Evolutionary conservation across 805 yeast species (phyloP).

Genomic region (Starmerella vaccinii): DNA sequence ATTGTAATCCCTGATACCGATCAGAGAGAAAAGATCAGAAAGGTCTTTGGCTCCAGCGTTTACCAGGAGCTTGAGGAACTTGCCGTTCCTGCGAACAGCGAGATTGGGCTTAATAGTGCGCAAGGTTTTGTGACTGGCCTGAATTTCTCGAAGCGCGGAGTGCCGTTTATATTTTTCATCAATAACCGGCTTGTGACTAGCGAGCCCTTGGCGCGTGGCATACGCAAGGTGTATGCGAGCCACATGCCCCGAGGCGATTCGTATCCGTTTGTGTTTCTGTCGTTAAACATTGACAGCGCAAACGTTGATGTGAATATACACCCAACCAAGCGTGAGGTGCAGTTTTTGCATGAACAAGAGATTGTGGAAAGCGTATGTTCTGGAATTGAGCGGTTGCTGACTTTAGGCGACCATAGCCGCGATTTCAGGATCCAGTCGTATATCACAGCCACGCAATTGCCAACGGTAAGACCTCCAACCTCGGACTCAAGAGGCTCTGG

Average conservation of each 20-base stretch:
- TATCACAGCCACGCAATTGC: slow-evolving; percentile 6
- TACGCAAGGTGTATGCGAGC: slow-evolving; percentile 49
- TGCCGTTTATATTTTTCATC: slow-evolving; percentile 69
- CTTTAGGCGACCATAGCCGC: slow-evolving; percentile 55
- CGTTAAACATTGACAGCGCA: slow-evolving; percentile 54
- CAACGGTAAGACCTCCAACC: slow-evolving; percentile 27
- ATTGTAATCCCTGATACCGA: slow-evolving; percentile 44
- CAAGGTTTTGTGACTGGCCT: slow-evolving; percentile 60
- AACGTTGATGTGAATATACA: slow-evolving; percentile 89
- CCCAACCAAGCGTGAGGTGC: slow-evolving; percentile 88
- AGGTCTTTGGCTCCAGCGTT: slow-evolving; percentile 58
- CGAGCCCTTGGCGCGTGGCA: slow-evolving; percentile 65
- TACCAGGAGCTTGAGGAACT: slow-evolving; percentile 55
- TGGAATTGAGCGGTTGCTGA: slow-evolving; percentile 41
- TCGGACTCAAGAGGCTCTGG: slow-evolving; percentile 6
- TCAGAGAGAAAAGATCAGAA: slow-evolving; percentile 58
- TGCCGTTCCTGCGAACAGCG: slow-evolving; percentile 29
- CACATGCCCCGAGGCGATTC: slow-evolving; percentile 64
- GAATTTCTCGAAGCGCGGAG: slow-evolving; percentile 58
- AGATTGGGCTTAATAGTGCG: slow-evolving; percentile 43
- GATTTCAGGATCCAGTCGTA: slow-evolving; percentile 50
- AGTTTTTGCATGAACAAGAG: slow-evolving; percentile 78
- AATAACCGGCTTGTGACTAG: slow-evolving; percentile 74
- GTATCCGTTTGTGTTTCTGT: slow-evolving; percentile 65
- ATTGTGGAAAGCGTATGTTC: slow-evolving; percentile 54